Percentiles rank a stretch among this genome's conserved stretches.
Evolutionary conservation across 768 basidiomycete genomes (phyloP).

Genomic region (Pholiota microspora): DNA sequence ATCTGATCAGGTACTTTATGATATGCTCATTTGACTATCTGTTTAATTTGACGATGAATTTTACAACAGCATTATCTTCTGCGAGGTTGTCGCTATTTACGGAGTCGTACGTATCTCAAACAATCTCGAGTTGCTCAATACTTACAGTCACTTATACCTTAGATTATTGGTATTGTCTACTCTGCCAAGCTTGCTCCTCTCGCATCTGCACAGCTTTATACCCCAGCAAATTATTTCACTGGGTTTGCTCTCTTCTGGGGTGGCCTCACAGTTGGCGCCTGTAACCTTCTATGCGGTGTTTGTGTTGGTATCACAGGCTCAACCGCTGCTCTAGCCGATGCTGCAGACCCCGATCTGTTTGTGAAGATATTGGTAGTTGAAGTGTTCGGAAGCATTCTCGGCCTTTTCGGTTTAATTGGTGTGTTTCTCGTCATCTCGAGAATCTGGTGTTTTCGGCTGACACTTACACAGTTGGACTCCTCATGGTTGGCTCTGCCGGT

Average conservation of each 20-base stretch:
- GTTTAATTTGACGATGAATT: neutral
- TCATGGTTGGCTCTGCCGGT: constrained; percentile 69
- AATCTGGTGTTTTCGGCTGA: neutral
- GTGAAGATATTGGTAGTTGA: constrained; percentile 98
- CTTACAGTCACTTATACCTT: constrained; percentile 1
- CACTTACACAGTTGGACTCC: constrained; percentile 61
- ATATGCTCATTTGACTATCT: neutral
- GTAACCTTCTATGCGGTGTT: constrained; percentile 93
- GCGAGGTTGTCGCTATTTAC: constrained; percentile 99
- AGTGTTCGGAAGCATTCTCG: constrained; percentile 89
- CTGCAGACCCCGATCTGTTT: constrained; percentile 90
- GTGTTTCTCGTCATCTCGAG: constrained; percentile 28
- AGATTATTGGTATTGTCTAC: constrained; percentile 98
- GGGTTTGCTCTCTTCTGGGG: constrained; percentile 97
- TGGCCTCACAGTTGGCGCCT: constrained; percentile 89
- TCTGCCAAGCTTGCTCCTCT: constrained; percentile 73
- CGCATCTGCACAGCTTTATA: constrained; percentile 70
- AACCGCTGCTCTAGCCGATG: constrained; percentile 93
- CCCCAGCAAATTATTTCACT: constrained; percentile 88
- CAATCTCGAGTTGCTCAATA: neutral
- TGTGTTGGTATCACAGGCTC: constrained; percentile 95
- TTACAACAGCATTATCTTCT: constrained; percentile 86
- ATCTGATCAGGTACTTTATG: constrained; percentile 79
- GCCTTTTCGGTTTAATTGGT: constrained; percentile 93
- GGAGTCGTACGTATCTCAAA: constrained; percentile 68